These are phyloP conservation scores for Boletus sensibilis DNA, from an alignment of 768 basidiomycete species.

Conservation along the genomic window DNA sequence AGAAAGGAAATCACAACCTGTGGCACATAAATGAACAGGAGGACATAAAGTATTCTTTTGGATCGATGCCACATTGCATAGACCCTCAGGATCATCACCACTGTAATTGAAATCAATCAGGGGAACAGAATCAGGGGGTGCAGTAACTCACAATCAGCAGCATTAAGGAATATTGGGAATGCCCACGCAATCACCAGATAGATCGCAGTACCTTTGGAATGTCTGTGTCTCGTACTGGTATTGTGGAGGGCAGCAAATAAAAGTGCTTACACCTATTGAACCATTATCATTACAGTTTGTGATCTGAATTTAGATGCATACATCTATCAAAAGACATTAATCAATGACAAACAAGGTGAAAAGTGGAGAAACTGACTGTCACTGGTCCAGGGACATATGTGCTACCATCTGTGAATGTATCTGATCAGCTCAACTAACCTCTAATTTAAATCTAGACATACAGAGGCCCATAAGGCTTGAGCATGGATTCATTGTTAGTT, in stretches of 20 bases:
- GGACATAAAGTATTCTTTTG: not conserved
- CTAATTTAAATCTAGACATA: not conserved
- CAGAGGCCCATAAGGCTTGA: not conserved
- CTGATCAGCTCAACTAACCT: not conserved
- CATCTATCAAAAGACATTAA: not conserved
- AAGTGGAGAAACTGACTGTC: not conserved
- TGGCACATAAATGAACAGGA: not conserved
- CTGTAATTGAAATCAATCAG: not conserved
- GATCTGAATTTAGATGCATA: not conserved
- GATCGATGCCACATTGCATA: not conserved
- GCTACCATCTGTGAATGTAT: not conserved
- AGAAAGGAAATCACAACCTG: not conserved
- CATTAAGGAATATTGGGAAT: slow-evolving; percentile 1
- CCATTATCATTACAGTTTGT: not conserved
- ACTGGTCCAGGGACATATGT: not conserved
- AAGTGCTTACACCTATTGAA: too few species aligned
- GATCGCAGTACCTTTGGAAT: not conserved
- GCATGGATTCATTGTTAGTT: not conserved
- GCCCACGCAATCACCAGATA: not conserved
- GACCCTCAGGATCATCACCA: not conserved
- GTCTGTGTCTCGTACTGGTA: not conserved
- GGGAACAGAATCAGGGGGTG: not conserved
- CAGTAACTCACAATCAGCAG: not conserved
- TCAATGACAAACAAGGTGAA: not conserved
- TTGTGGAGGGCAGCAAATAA: not conserved